Conservation (phyloP, 2,329 filamentous ascomycete species). For the Monosporascus sp. region DNA sequence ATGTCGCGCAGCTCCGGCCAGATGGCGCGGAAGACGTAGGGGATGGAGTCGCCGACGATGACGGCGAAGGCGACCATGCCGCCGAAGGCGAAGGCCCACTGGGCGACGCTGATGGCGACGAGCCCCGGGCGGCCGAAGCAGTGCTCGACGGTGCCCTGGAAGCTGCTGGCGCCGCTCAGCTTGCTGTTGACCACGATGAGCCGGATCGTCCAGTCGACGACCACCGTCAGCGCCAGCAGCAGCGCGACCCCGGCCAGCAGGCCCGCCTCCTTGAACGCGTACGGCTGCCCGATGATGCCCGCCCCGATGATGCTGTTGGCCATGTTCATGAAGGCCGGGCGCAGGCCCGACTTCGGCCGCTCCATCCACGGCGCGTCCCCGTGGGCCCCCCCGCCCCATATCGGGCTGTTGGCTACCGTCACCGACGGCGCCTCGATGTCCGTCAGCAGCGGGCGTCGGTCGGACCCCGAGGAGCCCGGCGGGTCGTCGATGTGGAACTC, state of each 20-base stretch:
- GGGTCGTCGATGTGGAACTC: constrained; percentile 26
- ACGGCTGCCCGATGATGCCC: constrained; percentile 78
- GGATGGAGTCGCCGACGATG: constrained; percentile 94
- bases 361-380: constrained; percentile 46
- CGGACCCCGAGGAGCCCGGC: constrained; percentile 33
- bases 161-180: constrained; percentile 86
- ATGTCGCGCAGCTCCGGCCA: constrained; percentile 70
- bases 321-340: constrained; percentile 98
- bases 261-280: constrained; percentile 91
- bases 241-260: constrained; percentile 74
- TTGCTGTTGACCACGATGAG: constrained; percentile 98
- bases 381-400: constrained; percentile 24
- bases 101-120: constrained; percentile 81
- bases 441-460: constrained; percentile 63
- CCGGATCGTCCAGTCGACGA: constrained; percentile 95
- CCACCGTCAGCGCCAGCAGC: constrained; percentile 71
- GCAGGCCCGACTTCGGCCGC: constrained; percentile 78
- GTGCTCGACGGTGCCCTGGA: constrained; percentile 91
- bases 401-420: constrained; percentile 56
- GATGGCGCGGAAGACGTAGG: constrained; percentile 76
- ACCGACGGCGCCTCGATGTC: constrained; percentile 67
- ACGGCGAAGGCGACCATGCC: constrained; percentile 98
- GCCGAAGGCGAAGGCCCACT: constrained; percentile 98
- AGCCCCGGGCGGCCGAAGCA: constrained; percentile 88
- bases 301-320: constrained; percentile 93